Base-by-base conservation (phyloP, 2,329 filamentous ascomycete genomes). In the Orbilia brochopaga region DNA sequence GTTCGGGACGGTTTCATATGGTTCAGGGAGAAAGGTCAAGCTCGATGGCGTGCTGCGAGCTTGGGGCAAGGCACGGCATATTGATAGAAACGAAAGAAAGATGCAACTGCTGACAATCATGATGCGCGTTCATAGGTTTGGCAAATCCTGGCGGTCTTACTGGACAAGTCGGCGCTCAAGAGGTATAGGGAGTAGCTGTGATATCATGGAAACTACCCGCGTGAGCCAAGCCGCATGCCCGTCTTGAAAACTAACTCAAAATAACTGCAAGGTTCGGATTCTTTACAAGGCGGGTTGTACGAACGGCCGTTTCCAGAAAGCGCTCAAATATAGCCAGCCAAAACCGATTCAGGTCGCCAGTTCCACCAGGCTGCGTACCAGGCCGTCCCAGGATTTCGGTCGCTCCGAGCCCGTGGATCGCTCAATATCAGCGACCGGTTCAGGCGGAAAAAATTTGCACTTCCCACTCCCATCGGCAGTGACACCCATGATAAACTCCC, bases 401-500 rank as follows among this genome's bases (percentile, higher is more conserved):
- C 48, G 56, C 13, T 15, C 35, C 40, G 37, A 42, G 19, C 19
- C 24, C 1, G n/a, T 15, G 1, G 52, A 48, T 35, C 40, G 27
- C 2, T 27, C 27, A 6, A 30, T 10, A 2, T 15, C 15, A 11
- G 19, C 32, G 11, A n/a, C 10, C 21, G 11, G n/a, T 19, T 27
- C 32, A 1, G 65, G 19, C 10, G 46, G 32, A n/a, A 70, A 60
- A 23, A 70, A 56, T 48, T 70, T 70, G 27, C 66, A 70, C 21
- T 60, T 70, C 24, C 66, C 66, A 32, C 66, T 70, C 8, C 59
- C 66, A 27, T 70, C 66, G 4, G 37, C 54, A 46, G 54, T 37
- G 7, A 48, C 30, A 3, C 66, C 66, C 8, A 40, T 40, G 13
- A 64, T 44, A 40, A 70, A 70, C 19, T 64, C 66, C 8, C 59